A percentile compares a stretch with the other conserved stretches of the same genome.
These are phyloP conservation scores for Kuraishia ogatae DNA, from an alignment of 805 yeast species.

Conservation along the genomic window DNA sequence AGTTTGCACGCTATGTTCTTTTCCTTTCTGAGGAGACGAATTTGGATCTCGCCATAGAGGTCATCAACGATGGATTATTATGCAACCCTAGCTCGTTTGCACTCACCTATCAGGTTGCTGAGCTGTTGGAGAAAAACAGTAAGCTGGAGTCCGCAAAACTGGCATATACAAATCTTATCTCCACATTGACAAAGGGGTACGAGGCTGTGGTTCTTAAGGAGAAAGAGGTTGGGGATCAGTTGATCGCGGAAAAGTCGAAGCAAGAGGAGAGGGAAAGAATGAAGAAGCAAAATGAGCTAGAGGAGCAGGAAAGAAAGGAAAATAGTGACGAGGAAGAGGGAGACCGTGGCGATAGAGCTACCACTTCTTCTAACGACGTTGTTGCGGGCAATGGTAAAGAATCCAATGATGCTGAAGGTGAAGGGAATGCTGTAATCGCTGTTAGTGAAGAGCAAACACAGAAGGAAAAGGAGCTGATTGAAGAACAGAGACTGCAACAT, in stretches of 20 bases:
- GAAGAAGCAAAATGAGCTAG: not conserved
- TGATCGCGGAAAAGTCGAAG: conserved; percentile 16
- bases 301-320: not conserved
- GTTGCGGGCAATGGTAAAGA: not conserved
- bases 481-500: not conserved
- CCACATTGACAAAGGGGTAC: conserved; percentile 31
- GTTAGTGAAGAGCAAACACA: not conserved
- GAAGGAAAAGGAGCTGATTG: not conserved
- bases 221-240: conserved; percentile 11
- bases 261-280: conserved; percentile 3
- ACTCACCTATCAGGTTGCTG: conserved; percentile 60
- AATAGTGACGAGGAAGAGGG: not conserved
- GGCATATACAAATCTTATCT: conserved; percentile 42
- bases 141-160: conserved; percentile 40
- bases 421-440: not conserved
- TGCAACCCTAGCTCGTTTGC: conserved; percentile 68
- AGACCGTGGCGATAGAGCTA: not conserved
- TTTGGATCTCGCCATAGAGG: conserved; percentile 21
- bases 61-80: conserved; percentile 44
- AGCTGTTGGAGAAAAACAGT: conserved; percentile 52
- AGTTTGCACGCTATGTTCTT: conserved; percentile 26
- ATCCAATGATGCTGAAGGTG: not conserved
- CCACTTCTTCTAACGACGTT: too few relatives aligned
- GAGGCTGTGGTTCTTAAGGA: conserved; percentile 5
- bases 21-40: conserved; percentile 7